Evolutionary conservation across 176 grass and related monocot genomes (phyloP), one percentile per base, ranked within the genome.

Genomic region (Hyparrhenia diplandra): DNA sequence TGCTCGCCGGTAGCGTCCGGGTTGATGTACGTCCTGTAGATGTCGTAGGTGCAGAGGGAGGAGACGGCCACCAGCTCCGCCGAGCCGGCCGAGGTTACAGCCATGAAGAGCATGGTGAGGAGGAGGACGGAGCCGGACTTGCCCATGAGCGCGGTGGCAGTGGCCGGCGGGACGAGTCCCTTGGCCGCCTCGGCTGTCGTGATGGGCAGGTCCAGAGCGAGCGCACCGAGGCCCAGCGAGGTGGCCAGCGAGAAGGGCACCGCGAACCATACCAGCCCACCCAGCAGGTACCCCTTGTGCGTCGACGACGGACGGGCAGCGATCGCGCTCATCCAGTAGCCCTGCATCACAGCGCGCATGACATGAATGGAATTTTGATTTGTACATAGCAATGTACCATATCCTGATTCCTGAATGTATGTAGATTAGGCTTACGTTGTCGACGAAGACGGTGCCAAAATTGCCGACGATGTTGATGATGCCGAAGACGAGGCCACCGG

Each of bases 91-190:
- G 92, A 94, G 43, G 92, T 94, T 45, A 94, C 92, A n/a, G 92
- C 92, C 92, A 94, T 94, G 80, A 94, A 91, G 64, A 94, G 88
- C 92, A 94, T 94, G 30, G 88, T 91, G 30, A 94, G 92, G n/a
- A 94, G 86, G 57, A 94, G 92, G 2, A 94, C 80, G 29, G 88
- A 94, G 23, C 92, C 92, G 30, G 83, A 64, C 80, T 91, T 94
- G 61, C 92, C 92, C 88, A 94, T 84, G 21, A 91, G 75, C 13
- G 92, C 92, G 0, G 77, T 94, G 25, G 92, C 92, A 5, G 92
- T 91, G 51, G 92, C 92, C 20, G 92, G 85, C 25, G 88, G 92
- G 62, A 91, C 92, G 30, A 94, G 88, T 18, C 92, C 92, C 88
- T 66, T 91, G 30, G 18, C 79, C 12, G 92, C 92, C 76, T 94